Evolutionary conservation across 306 rosid genomes (phyloP).

Genomic region (Fagus crenata): DNA sequence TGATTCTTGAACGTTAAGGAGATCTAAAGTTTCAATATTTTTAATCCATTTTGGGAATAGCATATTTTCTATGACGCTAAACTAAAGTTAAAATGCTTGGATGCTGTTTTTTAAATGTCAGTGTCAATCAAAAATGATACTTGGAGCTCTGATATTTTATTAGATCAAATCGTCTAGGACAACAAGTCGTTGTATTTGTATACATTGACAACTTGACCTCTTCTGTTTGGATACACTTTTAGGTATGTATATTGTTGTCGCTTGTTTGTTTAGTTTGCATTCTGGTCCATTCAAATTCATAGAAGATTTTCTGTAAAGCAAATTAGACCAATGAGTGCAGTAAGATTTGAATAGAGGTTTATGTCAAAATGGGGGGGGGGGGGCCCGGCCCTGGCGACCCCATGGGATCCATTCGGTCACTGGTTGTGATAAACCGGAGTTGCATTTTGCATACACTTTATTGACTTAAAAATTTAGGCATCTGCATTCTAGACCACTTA

Average conservation of each 20-base stretch:
- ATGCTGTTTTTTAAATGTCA: conserved; percentile 3
- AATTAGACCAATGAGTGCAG: neutral
- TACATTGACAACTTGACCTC: conserved; percentile 6
- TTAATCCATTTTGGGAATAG: conserved; percentile 22
- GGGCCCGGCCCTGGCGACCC: too few relatives aligned
- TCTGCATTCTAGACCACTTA: neutral
- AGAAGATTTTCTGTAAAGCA: conserved; percentile 2
- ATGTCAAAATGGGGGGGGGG: conserved; percentile 17
- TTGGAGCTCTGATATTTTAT: neutral
- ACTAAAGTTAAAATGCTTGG: neutral
- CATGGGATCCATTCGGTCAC: neutral
- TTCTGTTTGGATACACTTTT: neutral
- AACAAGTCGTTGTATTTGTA: neutral
- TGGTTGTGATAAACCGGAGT: conserved; percentile 23
- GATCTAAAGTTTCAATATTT: conserved; percentile 27
- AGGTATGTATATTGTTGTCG: neutral
- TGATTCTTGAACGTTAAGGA: conserved; percentile 20
- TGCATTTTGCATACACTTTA: conserved; percentile 11
- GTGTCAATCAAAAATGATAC: neutral
- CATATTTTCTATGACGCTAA: conserved; percentile 10
- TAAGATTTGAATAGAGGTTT: neutral
- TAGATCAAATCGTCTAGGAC: neutral
- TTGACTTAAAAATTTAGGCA: conserved; percentile 25
- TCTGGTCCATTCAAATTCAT: conserved; percentile 8
- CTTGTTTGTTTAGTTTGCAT: neutral